Evolutionary conservation across 352 stramenopile genomes (phyloP), one percentile per base, ranked within the genome.

Genomic region (Phytophthora sojae): DNA sequence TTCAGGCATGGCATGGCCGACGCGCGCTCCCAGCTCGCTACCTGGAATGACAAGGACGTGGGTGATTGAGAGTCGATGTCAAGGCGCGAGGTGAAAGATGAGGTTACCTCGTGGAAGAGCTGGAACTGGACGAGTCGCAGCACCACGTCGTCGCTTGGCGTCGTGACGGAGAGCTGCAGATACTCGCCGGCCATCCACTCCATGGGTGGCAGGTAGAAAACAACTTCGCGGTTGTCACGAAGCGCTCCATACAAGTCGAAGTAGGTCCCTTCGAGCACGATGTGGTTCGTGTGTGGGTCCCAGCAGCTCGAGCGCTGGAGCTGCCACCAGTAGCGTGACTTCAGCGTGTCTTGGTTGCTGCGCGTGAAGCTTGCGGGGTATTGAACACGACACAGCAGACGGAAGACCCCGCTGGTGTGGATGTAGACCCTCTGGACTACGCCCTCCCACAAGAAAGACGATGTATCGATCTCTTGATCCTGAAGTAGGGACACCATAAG

Each of bases 151-250:
- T 60, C 44, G 42, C 32, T 66, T 32, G 26, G n/a, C 64, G 57
- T 47, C 17, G 45, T 54, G 50, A 60, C 56, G 19, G 56, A 64
- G 45, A 75, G 44, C 32, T 75, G 68, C 14, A 78, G 25, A 15
- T 73, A 75, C 47, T 81, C 65, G 15, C 74, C 71, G 17, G 61
- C 55, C 35, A 79, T 65, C 62, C 70, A 79, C 14, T 79, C 57
- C 47, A 67, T 67, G 25, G 58, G 17, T 39, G 70, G 64, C 26
- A 74, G 47, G 5, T 69, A 65, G 39, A 76, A 81, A 42, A 69
- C 53, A 7, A 79, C 9, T 11, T 79, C 58, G 6, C 37, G 23
- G 15, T 25, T 23, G n/a, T 45, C 39, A 50, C 71, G 67, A 30
- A 71, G 30, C 12, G 69, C 62, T 21, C 54, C 62, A 17, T 68